A percentile compares a stretch with the other conserved stretches of the same genome.
Conservation (phyloP, 257 asterid genomes). For the Haberlea rhodopensis region DNA sequence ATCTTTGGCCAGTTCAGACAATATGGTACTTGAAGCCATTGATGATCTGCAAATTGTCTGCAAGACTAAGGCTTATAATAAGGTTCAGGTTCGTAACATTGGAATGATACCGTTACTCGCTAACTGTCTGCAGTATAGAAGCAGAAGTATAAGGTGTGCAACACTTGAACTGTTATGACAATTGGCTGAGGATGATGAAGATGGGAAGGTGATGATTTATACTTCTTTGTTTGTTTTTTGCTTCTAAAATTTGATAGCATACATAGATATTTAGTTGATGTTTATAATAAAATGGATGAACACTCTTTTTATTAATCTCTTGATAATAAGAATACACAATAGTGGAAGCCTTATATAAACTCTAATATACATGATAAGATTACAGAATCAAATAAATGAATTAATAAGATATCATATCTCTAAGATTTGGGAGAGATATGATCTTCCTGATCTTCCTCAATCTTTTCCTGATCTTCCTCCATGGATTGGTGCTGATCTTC, state of each 20-base stretch:
- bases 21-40: slow-evolving; percentile 69
- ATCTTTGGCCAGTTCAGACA: slow-evolving; percentile 59
- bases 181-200: slow-evolving; percentile 63
- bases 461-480: no score
- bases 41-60: slow-evolving; percentile 56
- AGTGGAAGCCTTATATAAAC: no score
- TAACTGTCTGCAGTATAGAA: slow-evolving; percentile 48
- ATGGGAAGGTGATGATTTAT: slow-evolving; percentile 44
- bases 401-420: no score
- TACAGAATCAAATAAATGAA: no score
- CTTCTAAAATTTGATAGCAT: background rate
- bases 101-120: slow-evolving; percentile 66
- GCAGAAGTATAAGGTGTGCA: slow-evolving; percentile 47
- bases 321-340: no score
- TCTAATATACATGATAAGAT: no score
- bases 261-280: background rate
- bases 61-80: slow-evolving; percentile 43
- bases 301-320: no score
- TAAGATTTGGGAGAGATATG: no score
- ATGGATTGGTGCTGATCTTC: no score
- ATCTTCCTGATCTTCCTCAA: no score
- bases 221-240: slow-evolving; percentile 4
- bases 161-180: slow-evolving; percentile 46
- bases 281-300: no score
- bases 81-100: slow-evolving; percentile 53